Conservation (phyloP, 2,329 filamentous ascomycete genomes). For the Xylariaceae sp. region DNA sequence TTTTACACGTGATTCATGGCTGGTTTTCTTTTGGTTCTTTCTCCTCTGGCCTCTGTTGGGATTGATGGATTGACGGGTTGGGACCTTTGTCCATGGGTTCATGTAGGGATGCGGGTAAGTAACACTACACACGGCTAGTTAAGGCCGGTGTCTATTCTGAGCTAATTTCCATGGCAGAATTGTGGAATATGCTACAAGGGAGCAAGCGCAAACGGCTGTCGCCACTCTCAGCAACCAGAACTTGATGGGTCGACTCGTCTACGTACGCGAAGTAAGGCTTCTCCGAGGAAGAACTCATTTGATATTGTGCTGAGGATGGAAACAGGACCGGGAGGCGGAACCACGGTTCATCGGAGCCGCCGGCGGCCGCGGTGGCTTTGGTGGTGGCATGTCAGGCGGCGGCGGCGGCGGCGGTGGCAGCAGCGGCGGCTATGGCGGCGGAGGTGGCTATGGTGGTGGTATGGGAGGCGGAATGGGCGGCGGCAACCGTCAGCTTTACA, state of each 20-base stretch:
- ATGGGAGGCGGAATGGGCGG: constrained; percentile 49
- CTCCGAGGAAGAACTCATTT: constrained; percentile 14
- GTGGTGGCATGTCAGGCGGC: constrained; percentile 47
- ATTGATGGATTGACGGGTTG: constrained; percentile 98
- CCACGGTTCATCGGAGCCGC: constrained; percentile 85
- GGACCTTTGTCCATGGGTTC: constrained; percentile 77
- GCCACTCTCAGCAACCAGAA: constrained; percentile 98
- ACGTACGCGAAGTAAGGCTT: constrained; percentile 82
- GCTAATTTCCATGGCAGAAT: constrained; percentile 60
- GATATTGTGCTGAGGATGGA: constrained; percentile 23
- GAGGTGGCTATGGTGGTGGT: constrained; percentile 34
- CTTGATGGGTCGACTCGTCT: constrained; percentile 96
- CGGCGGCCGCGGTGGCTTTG: constrained; percentile 50
- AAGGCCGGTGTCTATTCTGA: neutral
- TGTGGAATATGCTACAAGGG: constrained; percentile 99
- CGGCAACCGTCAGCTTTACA: constrained; percentile 86
- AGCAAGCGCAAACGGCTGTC: constrained; percentile 97
- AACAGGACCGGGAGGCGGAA: constrained; percentile 92
- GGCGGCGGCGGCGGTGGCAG: constrained; percentile 50
- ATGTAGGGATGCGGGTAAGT: constrained; percentile 99
- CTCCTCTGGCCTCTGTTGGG: constrained; percentile 67
- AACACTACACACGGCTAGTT: neutral
- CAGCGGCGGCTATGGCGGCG: constrained; percentile 52
- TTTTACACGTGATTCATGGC: constrained; percentile 81
- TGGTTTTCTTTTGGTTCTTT: constrained; percentile 72